phyloP scores from a whole-genome alignment of 805 yeast genomes.

The Scheffersomyces spartinae region DNA sequence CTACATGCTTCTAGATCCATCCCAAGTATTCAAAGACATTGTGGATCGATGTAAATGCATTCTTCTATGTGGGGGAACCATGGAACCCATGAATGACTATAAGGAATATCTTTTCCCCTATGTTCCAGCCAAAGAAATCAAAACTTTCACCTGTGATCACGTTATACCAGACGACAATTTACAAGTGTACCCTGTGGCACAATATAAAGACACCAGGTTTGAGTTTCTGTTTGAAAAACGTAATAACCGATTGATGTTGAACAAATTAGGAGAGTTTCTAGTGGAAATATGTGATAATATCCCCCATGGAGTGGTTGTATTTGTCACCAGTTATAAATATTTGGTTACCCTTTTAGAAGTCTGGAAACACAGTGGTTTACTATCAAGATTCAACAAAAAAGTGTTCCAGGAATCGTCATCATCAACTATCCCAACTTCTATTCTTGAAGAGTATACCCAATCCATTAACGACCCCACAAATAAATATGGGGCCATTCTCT shows the following conservation, averaged over 20 bases:
- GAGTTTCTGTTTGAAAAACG: conserved; percentile 66
- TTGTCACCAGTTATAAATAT: conserved; percentile 78
- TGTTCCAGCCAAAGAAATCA: conserved; percentile 26
- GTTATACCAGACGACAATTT: conserved; percentile 65
- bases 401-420: conserved; percentile 47
- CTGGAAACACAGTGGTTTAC: conserved; percentile 46
- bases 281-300: conserved; percentile 28
- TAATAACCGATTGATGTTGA: conserved; percentile 31
- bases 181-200: conserved; percentile 41
- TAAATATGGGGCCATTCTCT: conserved; percentile 47
- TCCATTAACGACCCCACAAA: conserved; percentile 16
- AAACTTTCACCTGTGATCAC: conserved; percentile 68
- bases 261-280: conserved; percentile 39
- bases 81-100: conserved; percentile 81
- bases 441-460: conserved; percentile 40
- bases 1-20: conserved; percentile 74
- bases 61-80: conserved; percentile 86
- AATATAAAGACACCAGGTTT: conserved; percentile 17
- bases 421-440: conserved; percentile 28
- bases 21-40: conserved; percentile 53
- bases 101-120: conserved; percentile 55
- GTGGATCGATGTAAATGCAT: conserved; percentile 59
- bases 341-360: conserved; percentile 34
- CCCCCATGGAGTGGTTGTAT: conserved; percentile 71
- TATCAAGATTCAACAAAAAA: conserved; percentile 32